Conservation (phyloP, 2,329 filamentous ascomycete species). For the Torrubiella hemipterigena region DNA sequence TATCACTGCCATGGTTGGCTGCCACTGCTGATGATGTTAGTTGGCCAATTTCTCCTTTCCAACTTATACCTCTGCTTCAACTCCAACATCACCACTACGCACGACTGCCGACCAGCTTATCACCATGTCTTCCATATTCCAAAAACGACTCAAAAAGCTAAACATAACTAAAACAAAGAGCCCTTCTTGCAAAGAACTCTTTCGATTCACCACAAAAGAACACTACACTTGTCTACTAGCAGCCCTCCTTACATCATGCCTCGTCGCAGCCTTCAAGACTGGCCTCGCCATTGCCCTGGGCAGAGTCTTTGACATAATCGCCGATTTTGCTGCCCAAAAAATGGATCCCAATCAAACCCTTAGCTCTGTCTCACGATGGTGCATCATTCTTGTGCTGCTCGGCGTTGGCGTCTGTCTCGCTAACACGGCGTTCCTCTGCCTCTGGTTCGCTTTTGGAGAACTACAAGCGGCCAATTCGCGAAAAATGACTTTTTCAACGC, state of each 20-base stretch:
- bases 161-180: no score
- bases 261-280: constrained; percentile 52
- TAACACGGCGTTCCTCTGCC: constrained; percentile 52
- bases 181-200: constrained; percentile 38
- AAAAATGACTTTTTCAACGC: constrained; percentile 48
- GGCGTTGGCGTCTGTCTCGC: constrained; percentile 55
- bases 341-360: constrained; percentile 39
- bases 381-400: constrained; percentile 49
- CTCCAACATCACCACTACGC: no score
- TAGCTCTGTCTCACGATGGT: constrained; percentile 43
- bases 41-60: no score
- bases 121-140: no score
- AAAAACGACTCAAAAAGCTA: no score
- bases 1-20: no score
- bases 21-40: no score
- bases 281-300: constrained; percentile 61
- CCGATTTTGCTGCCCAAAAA: constrained; percentile 47
- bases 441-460: constrained; percentile 73
- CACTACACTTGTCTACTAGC: constrained; percentile 43
- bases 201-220: constrained; percentile 55
- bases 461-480: constrained; percentile 60
- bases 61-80: no score
- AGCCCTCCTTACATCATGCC: constrained; percentile 43
- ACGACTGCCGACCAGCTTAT: no score
- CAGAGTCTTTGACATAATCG: constrained; percentile 60